Conservation (phyloP, 257 asterid species). For the Solanum raphanifolium region DNA sequence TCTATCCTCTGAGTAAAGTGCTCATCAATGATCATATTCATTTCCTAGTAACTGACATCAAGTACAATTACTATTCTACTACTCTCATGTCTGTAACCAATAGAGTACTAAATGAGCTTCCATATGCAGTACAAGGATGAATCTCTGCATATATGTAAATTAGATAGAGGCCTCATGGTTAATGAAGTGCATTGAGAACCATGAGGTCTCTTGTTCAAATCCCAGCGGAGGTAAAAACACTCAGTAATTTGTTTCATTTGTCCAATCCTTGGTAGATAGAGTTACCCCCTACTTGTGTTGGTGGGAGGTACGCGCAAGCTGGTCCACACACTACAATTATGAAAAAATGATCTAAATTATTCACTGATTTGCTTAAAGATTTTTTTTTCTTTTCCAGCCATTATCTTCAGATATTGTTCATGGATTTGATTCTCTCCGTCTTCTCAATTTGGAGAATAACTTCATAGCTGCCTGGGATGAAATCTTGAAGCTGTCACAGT, state of each 20-base stretch:
- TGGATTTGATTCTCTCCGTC: constrained; percentile 67
- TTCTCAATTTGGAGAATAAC: constrained; percentile 83
- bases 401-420: constrained; percentile 40
- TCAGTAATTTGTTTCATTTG: background rate
- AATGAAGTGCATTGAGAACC: background rate
- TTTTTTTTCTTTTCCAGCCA: constrained; percentile 35
- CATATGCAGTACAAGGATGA: background rate
- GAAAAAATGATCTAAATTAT: background rate
- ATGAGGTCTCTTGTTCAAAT: background rate
- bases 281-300: background rate
- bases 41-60: background rate
- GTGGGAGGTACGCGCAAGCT: background rate
- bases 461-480: constrained; percentile 74
- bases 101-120: background rate
- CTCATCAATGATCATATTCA: background rate
- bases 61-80: background rate
- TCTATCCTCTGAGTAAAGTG: background rate
- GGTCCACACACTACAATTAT: background rate
- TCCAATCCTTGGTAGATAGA: background rate
- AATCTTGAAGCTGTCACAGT: constrained; percentile 57
- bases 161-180: background rate
- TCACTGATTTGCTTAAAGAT: background rate
- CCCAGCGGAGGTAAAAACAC: background rate
- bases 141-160: background rate
- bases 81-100: background rate